Base-by-base conservation (phyloP, 2,329 filamentous ascomycete genomes). In the Colletotrichum costaricense region DNA sequence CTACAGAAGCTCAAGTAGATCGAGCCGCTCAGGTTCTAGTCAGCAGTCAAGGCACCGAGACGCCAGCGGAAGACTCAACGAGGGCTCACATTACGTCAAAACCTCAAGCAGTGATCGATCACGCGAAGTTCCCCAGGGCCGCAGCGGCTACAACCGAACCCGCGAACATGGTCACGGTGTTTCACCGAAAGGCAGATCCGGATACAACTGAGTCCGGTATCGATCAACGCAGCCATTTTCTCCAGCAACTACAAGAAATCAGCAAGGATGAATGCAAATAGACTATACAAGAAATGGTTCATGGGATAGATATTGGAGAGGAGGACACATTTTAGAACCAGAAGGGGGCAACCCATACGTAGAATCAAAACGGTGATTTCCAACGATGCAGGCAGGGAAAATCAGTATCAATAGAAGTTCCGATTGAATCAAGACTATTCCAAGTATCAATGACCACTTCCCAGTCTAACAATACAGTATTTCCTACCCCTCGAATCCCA, bases 71-170 rank as follows among this genome's bases (percentile, higher is more conserved):
- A 71, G 56, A 24, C 7, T n/a, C 16, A 19, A 14, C 8, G 56
- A 65, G 28, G 55, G 55, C 11, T 73, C 71, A 28, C 38, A 24
- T 1, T 16, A 71, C 28, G 11, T 62, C 67, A 63, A 60, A 9
- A 66, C 49, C 7, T 56, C 56, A 3, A 46, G 24, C 12, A 26
- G 49, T 11, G 60, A 66, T 16, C 62, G 55, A 3, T 22, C 49
- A 14, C 22, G 60, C 11, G 60, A 73, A 60, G 46, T 62, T 1
- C 67, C 67, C 3, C 60, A 19, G 5, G 71, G 71, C 19, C 71
- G 71, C 8, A 73, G 71, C 49, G 67, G 71, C 1, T 73, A 73
- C 60, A 73, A 73, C 30, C 33, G 71, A 7, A 56, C 38, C 19
- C 70, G 70, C 8, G 70, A 70, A 9, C 59, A 65, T n/a, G 35